These are phyloP conservation scores for Penicillium tannophilum DNA, from an alignment of 495 filamentous ascomycete genomes.

Conservation along the genomic window DNA sequence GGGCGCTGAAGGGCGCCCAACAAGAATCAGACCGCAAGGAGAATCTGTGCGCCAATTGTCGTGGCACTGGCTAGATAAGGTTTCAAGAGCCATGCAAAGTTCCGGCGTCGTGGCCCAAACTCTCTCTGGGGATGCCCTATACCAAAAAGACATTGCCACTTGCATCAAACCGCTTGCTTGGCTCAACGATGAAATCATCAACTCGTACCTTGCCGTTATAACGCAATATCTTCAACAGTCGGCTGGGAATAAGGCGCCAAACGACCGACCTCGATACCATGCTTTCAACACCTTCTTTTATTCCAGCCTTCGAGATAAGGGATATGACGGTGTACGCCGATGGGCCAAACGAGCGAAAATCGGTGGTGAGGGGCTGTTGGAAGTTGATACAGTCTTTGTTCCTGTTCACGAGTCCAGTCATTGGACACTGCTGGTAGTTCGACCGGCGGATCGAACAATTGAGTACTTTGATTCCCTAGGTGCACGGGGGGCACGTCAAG, in stretches of 20 bases:
- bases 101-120: conserved; percentile 43
- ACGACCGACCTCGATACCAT: conserved; percentile 62
- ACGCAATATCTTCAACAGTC: conserved; percentile 60
- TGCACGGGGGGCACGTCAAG: conserved; percentile 32
- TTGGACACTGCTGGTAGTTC: conserved; percentile 72
- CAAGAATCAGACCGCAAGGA: conserved; percentile 29
- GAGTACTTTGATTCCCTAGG: conserved; percentile 77
- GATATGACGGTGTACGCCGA: conserved; percentile 47
- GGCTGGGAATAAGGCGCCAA: conserved; percentile 44
- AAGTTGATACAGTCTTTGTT: conserved; percentile 63
- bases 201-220: conserved; percentile 62
- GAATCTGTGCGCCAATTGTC: conserved; percentile 47
- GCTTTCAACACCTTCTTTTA: conserved; percentile 77
- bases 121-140: conserved; percentile 58
- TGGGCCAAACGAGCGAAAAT: conserved; percentile 62
- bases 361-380: conserved; percentile 51
- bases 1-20: conserved; percentile 18
- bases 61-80: conserved; percentile 43
- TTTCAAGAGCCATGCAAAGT: conserved; percentile 36
- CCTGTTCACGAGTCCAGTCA: conserved; percentile 53
- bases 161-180: conserved; percentile 58
- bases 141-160: conserved; percentile 61
- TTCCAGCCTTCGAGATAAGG: conserved; percentile 55
- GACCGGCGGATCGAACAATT: conserved; percentile 61
- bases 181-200: conserved; percentile 86